Conservation (phyloP, 2,329 filamentous ascomycete species). For the Aspergillus pseudonomiae region DNA sequence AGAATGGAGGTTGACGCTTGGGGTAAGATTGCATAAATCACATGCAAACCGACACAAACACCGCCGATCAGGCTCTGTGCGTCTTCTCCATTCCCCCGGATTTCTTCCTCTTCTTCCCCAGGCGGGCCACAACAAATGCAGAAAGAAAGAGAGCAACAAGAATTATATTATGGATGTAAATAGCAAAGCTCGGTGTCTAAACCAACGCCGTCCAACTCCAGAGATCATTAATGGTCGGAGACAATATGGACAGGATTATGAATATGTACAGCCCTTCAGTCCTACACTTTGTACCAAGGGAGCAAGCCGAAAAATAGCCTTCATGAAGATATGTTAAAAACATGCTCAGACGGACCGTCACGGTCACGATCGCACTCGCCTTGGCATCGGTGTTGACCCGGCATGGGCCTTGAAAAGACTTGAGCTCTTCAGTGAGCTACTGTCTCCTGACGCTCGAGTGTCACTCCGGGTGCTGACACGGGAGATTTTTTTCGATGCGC, state of each 20-base stretch:
- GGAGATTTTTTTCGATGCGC: constrained; percentile 21
- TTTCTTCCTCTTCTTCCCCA: not conserved
- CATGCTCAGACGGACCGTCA: constrained; percentile 18
- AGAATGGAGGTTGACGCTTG: not conserved
- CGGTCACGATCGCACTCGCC: constrained; percentile 34
- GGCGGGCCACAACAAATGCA: not conserved
- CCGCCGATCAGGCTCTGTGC: not conserved
- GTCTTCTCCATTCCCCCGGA: not conserved
- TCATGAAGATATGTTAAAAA: constrained; percentile 14
- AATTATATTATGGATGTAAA: not conserved
- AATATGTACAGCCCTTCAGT: constrained; percentile 7
- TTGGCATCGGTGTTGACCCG: constrained; percentile 41
- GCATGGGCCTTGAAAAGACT: constrained; percentile 36
- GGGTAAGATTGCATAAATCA: not conserved
- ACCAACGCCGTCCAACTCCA: constrained; percentile 7
- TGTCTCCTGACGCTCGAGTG: constrained; percentile 18
- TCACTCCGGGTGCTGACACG: constrained; percentile 23
- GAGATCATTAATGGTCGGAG: constrained; percentile 3
- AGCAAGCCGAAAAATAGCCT: constrained; percentile 5
- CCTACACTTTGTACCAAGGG: constrained; percentile 7
- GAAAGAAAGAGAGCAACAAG: not conserved
- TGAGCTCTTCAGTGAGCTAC: constrained; percentile 29
- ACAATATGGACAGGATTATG: not conserved
- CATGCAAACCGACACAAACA: not conserved
- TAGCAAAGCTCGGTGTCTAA: not conserved